Conservation (phyloP, 352 stramenopile species). For the Phytophthora sojae region DNA sequence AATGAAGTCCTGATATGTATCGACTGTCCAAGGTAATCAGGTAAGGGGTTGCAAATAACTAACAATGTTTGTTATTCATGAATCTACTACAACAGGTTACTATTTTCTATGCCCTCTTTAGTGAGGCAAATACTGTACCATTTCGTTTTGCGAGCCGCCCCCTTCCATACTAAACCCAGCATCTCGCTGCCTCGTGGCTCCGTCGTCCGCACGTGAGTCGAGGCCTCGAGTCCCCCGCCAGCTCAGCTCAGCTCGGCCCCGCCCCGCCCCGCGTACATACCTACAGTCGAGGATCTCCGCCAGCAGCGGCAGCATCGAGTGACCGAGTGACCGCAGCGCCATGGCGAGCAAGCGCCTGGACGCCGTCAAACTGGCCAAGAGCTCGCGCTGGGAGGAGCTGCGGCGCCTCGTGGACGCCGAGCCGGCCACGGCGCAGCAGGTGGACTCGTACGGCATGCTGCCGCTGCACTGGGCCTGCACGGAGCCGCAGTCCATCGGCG, state of each 20-base stretch:
- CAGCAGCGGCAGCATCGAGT: slow-evolving; percentile 11
- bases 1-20: too few relatives aligned
- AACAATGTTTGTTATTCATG: too few relatives aligned
- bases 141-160: too few relatives aligned
- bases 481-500: slow-evolving; percentile 78
- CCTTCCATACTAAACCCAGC: slow-evolving; percentile 6
- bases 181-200: slow-evolving; percentile 26
- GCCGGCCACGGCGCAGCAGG: slow-evolving; percentile 69
- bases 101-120: too few relatives aligned
- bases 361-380: slow-evolving; percentile 87
- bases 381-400: slow-evolving; percentile 84
- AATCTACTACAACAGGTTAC: too few relatives aligned
- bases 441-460: slow-evolving; percentile 89
- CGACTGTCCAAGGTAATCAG: too few relatives aligned
- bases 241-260: not conserved
- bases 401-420: slow-evolving; percentile 78
- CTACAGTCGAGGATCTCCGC: not conserved
- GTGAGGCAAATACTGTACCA: too few relatives aligned
- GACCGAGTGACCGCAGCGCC: not conserved
- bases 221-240: slow-evolving; percentile 6
- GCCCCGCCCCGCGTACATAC: not conserved
- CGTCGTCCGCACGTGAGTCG: slow-evolving; percentile 10
- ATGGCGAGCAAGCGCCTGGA: slow-evolving; percentile 73
- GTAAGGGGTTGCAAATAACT: too few relatives aligned
- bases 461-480: slow-evolving; percentile 90